Percentiles rank a stretch among this genome's conserved stretches.
Evolutionary conservation across 768 basidiomycete genomes (phyloP).

Genomic region (Kwoniella dejecticola): DNA sequence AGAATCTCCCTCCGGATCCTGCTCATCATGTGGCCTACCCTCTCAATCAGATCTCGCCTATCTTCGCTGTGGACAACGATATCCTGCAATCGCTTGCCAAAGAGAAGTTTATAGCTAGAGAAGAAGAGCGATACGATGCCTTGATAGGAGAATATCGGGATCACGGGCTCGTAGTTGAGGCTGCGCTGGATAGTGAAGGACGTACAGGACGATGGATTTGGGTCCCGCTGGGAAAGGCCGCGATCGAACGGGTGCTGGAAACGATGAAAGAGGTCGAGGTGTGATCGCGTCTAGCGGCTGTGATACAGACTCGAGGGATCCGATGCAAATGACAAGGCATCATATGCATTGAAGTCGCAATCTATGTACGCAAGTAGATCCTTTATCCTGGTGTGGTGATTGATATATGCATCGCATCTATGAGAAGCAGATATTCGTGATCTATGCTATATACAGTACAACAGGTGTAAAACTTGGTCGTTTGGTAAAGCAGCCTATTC

Average conservation of each 20-base stretch:
- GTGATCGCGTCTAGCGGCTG: no score
- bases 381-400: no score
- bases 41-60: conserved; percentile 63
- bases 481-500: no score
- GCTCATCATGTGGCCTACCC: conserved; percentile 54
- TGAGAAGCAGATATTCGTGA: background rate
- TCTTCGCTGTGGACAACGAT: conserved; percentile 62
- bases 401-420: no score
- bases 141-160: conserved; percentile 88
- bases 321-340: background rate
- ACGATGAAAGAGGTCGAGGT: conserved; percentile 45
- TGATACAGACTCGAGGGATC: no score
- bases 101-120: conserved; percentile 84
- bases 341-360: no score
- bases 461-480: no score
- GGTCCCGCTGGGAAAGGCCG: conserved; percentile 82
- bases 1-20: conserved; percentile 59
- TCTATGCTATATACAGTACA: no score
- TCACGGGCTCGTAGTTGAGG: conserved; percentile 74
- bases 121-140: conserved; percentile 77
- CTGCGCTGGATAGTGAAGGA: conserved; percentile 56
- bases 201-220: conserved; percentile 68
- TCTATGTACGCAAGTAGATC: no score
- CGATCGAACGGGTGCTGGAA: conserved; percentile 59
- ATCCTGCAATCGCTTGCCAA: conserved; percentile 62